phyloP scores from a whole-genome alignment of 208 protist genomes.

The Trypanosoma boissoni region DNA sequence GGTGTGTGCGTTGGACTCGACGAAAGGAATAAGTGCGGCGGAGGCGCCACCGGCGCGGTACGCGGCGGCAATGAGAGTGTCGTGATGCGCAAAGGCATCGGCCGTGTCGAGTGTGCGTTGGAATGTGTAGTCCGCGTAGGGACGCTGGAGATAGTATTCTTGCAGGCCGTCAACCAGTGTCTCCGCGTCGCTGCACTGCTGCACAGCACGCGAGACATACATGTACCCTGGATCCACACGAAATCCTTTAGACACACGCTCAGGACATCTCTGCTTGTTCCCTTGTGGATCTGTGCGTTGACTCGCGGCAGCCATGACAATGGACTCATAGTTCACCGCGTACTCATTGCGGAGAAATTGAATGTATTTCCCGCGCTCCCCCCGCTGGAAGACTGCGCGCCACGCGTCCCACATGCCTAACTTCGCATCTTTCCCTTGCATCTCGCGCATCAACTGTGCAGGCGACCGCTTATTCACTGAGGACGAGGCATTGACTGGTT shows the following conservation, averaged over 20 bases:
- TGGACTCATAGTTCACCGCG: slow-evolving; percentile 59
- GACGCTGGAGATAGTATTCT: slow-evolving; percentile 62
- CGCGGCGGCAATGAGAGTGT: slow-evolving; percentile 36
- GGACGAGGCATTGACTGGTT: background rate
- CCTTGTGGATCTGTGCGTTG: background rate
- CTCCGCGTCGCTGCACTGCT: slow-evolving; percentile 19
- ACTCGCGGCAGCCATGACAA: background rate
- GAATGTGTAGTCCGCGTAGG: slow-evolving; percentile 74
- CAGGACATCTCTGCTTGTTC: slow-evolving; percentile 16
- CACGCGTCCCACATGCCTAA: slow-evolving; percentile 44
- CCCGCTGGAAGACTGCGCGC: slow-evolving; percentile 40
- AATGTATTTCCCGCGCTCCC: slow-evolving; percentile 50
- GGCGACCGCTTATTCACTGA: background rate
- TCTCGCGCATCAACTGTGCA: slow-evolving; percentile 46
- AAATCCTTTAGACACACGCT: slow-evolving; percentile 56
- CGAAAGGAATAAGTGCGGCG: slow-evolving; percentile 33
- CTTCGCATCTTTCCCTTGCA: slow-evolving; percentile 61
- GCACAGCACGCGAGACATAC: slow-evolving; percentile 48
- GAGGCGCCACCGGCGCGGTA: slow-evolving; percentile 29
- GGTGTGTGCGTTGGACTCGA: slow-evolving; percentile 44
- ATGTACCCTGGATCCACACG: slow-evolving; percentile 72
- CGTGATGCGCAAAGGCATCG: slow-evolving; percentile 50
- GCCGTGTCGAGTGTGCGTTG: slow-evolving; percentile 37
- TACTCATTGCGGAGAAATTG: slow-evolving; percentile 66
- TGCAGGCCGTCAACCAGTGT: slow-evolving; percentile 67